phyloP scores from a whole-genome alignment of 2,329 filamentous ascomycete species.

The Pseudocercospora cruenta region DNA sequence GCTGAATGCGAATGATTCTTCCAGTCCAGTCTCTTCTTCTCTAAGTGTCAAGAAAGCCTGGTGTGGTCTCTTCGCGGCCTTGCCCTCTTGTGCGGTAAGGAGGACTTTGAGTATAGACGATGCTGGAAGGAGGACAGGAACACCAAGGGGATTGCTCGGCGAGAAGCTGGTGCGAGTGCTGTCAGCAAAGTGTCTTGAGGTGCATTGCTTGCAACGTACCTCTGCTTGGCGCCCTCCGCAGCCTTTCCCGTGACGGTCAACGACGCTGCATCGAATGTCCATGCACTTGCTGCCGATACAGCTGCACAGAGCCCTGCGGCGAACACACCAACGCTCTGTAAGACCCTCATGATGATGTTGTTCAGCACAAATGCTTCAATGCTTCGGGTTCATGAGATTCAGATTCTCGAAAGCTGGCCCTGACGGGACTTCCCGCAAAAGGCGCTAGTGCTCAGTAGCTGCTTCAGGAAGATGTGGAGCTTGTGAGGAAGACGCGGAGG shows the following conservation, averaged over 20 bases:
- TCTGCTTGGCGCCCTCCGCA: constrained; percentile 62
- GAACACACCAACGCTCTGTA: constrained; percentile 12
- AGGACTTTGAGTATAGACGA: constrained; percentile 78
- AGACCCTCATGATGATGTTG: not conserved
- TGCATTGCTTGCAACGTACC: constrained; percentile 37
- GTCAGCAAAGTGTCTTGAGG: not conserved
- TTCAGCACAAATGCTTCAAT: not conserved
- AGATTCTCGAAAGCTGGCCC: not conserved
- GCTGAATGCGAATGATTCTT: constrained; percentile 81
- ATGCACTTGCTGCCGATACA: constrained; percentile 57
- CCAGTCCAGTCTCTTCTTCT: constrained; percentile 74
- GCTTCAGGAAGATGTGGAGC: not conserved
- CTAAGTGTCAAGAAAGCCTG: constrained; percentile 88
- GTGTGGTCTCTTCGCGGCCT: constrained; percentile 81
- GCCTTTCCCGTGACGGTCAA: constrained; percentile 67
- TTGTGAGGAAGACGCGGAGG: not conserved
- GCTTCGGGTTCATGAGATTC: not conserved
- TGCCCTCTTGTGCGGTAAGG: constrained; percentile 78
- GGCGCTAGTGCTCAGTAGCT: not conserved
- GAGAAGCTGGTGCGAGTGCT: constrained; percentile 10
- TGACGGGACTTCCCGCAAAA: not conserved
- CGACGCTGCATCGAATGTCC: constrained; percentile 75
- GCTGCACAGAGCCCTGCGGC: constrained; percentile 33
- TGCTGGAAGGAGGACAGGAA: constrained; percentile 54
- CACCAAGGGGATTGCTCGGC: constrained; percentile 47